Base-by-base conservation (phyloP, 2,329 filamentous ascomycete species). In the Colletotrichum simmondsii region DNA sequence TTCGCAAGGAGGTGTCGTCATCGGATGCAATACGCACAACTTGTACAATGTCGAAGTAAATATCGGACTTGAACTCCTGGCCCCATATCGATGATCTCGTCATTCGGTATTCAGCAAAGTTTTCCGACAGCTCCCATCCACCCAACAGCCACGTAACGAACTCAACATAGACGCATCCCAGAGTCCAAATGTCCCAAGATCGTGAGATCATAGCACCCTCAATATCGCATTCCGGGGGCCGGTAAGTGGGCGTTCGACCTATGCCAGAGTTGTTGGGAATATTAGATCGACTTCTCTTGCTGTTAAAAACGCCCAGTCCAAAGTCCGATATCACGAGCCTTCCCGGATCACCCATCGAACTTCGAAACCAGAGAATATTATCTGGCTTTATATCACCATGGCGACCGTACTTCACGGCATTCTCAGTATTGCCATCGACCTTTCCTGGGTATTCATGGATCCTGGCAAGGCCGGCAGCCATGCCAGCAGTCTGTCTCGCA, bases 301-400 rank as follows among this genome's bases (percentile, higher is more conserved):
- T 67, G 26, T 68, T 60, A 35, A 75, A 71, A 5, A 46, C 62
- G 5, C 71, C 58, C 3, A 73, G 46, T 10, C 73, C 73, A 19
- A 73, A 46, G 26, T 75, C 73, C 35, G 35, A 42, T 42, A 42
- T 42, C 35, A 42, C 35, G 35, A 42, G 35, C 35, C 35, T 42
- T 42, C 35, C 35, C 0, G 16, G 35, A 42, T 42, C 35, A 14
- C 16, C 35, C 16, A 16, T 16, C 1, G 35, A 42, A 16, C 35
- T 16, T 42, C 35, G 35, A 42, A 42, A 42, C 35, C 35, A 42
- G 14, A 42, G 35, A 42, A 42, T 42, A 42, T 42, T 42, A 14
- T 42, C 35, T 1, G 35, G 35, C 35, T 42, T 42, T 14, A 42
- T 42, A 16, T 42, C 35, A 16, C 35, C 35, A 42, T 42, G 35